Conservation (phyloP, 768 basidiomycete species). For the Hericium alpestre region DNA sequence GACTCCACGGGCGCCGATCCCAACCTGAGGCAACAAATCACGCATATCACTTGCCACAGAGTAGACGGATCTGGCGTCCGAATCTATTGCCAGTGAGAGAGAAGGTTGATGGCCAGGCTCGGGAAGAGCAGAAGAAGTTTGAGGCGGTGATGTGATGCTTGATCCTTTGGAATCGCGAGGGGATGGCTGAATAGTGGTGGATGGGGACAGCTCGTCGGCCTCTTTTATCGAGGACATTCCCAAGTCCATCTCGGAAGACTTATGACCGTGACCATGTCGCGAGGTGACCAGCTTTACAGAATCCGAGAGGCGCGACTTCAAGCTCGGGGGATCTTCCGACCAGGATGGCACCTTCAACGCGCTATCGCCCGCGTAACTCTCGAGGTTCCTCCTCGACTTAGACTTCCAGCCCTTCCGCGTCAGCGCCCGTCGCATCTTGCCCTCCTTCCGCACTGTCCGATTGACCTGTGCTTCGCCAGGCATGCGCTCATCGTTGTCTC, state of each 20-base stretch:
- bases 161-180: background rate
- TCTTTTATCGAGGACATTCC: background rate
- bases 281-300: background rate
- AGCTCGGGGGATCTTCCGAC: background rate
- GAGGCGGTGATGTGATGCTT: background rate
- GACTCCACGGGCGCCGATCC: slow-evolving; percentile 13
- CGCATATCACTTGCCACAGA: slow-evolving; percentile 16
- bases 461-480: slow-evolving; percentile 50
- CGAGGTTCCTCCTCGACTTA: background rate
- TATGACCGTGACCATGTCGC: background rate
- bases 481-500: slow-evolving; percentile 50
- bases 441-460: slow-evolving; percentile 44
- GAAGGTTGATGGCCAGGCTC: background rate
- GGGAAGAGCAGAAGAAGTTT: background rate
- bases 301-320: background rate
- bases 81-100: background rate
- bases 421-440: slow-evolving; percentile 42
- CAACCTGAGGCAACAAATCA: slow-evolving; percentile 17
- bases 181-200: background rate
- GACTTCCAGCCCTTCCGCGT: slow-evolving; percentile 23
- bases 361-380: background rate
- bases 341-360: background rate
- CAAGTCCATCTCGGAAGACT: background rate
- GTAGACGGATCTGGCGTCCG: background rate
- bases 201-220: background rate